Evolutionary conservation across 2,329 filamentous ascomycete species (phyloP).

Genomic region (Colletotrichum sp.): DNA sequence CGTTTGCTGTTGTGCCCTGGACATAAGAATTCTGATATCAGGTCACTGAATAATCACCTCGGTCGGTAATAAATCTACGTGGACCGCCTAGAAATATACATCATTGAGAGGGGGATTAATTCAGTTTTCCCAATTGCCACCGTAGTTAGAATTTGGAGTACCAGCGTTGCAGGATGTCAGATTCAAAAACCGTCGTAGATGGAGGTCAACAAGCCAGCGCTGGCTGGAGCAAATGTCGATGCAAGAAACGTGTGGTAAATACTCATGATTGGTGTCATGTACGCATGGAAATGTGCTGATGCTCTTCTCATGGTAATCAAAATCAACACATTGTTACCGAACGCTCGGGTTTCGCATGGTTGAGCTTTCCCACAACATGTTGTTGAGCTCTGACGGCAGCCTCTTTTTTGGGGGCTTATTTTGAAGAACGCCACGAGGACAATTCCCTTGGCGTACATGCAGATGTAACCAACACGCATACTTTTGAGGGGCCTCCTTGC

Average conservation of each 20-base stretch:
- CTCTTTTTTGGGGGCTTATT: neutral
- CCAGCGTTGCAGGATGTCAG: neutral
- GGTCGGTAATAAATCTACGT: neutral
- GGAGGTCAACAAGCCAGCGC: neutral
- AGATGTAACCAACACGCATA: neutral
- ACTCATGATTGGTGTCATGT: neutral
- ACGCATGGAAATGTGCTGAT: neutral
- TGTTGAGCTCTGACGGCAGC: neutral
- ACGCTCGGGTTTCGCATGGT: neutral
- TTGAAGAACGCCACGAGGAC: neutral
- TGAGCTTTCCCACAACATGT: neutral
- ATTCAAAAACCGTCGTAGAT: neutral
- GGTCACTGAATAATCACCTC: neutral
- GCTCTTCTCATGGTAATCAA: neutral
- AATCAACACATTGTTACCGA: neutral
- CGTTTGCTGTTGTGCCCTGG: neutral
- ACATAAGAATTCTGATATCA: neutral
- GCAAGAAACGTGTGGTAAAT: neutral
- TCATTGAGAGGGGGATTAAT: neutral
- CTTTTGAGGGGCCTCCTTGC: neutral
- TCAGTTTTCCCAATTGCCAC: neutral
- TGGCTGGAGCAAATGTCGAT: neutral
- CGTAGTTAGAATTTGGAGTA: neutral
- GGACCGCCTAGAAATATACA: neutral
- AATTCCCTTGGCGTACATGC: neutral